Percentiles rank a stretch among this genome's conserved stretches.
These are phyloP conservation scores for Trichoderma pleuroti DNA, from an alignment of 2,329 filamentous ascomycete genomes.

Conservation along the genomic window DNA sequence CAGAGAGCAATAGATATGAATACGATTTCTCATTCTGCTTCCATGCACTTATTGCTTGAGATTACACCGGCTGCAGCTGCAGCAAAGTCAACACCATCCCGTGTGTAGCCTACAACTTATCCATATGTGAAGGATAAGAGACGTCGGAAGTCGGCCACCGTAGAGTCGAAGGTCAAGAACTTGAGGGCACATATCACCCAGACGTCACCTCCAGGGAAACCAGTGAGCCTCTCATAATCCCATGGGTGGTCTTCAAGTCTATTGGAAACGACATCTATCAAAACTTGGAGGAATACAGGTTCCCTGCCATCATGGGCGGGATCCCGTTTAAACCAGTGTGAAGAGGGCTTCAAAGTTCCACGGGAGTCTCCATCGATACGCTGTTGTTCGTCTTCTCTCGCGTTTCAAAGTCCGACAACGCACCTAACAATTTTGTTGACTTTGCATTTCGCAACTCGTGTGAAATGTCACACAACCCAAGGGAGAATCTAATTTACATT, in stretches of 20 bases:
- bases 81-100: no score
- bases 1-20: no score
- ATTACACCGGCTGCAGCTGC: no score
- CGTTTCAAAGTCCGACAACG: constrained; percentile 17
- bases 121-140: no score
- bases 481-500: constrained; percentile 29
- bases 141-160: no score
- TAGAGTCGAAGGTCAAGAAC: no score
- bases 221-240: constrained; percentile 22
- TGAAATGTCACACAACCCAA: constrained; percentile 29
- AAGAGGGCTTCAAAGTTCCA: constrained; percentile 25
- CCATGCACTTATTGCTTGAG: no score
- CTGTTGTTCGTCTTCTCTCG: constrained; percentile 23
- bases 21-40: no score
- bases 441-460: constrained; percentile 24
- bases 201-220: constrained; percentile 25
- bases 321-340: constrained; percentile 26
- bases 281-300: constrained; percentile 24
- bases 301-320: constrained; percentile 23
- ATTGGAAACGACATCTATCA: not conserved
- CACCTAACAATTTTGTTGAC: not conserved
- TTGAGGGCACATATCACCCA: not conserved
- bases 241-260: constrained; percentile 25
- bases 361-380: constrained; percentile 12
- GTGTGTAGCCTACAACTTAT: no score